Conservation (phyloP, 768 basidiomycete species). For the Boletus speciosus region DNA sequence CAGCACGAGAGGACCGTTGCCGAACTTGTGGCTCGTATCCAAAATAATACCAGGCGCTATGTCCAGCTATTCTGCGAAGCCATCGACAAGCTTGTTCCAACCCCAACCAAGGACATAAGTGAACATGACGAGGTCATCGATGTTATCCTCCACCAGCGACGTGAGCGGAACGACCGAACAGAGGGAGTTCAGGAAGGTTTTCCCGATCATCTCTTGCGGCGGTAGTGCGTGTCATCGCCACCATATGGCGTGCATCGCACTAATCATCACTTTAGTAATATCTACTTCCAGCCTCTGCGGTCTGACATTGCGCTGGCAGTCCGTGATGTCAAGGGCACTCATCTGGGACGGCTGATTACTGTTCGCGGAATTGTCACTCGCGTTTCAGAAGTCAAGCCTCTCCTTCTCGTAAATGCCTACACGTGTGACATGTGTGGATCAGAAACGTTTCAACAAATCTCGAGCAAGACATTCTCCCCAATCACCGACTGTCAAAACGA, state of each 20-base stretch:
- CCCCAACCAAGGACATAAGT: conserved; percentile 84
- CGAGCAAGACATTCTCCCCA: conserved; percentile 86
- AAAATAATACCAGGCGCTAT: conserved; percentile 86
- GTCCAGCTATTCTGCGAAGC: conserved; percentile 84
- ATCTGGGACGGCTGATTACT: conserved; percentile 92
- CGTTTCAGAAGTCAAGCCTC: conserved; percentile 97
- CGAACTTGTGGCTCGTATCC: conserved; percentile 79
- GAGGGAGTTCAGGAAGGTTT: conserved; percentile 76
- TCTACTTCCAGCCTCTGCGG: conserved; percentile 89
- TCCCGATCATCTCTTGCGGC: conserved; percentile 84
- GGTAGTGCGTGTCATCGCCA: conserved; percentile 73
- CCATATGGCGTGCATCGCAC: neutral
- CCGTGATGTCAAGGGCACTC: conserved; percentile 79
- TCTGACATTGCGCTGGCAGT: conserved; percentile 80
- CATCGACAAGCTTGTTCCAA: conserved; percentile 85
- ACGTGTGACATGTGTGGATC: conserved; percentile 98
- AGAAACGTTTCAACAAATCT: conserved; percentile 97
- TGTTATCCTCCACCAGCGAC: conserved; percentile 90
- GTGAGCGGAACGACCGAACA: conserved; percentile 80
- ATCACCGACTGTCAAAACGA: conserved; percentile 86
- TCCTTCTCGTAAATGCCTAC: conserved; percentile 95
- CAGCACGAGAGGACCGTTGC: conserved; percentile 68
- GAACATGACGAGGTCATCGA: conserved; percentile 95
- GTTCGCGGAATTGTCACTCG: conserved; percentile 98
- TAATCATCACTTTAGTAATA: conserved; percentile 56